Conservation (phyloP, 2,329 filamentous ascomycete species). For the Xylaria sp. region DNA sequence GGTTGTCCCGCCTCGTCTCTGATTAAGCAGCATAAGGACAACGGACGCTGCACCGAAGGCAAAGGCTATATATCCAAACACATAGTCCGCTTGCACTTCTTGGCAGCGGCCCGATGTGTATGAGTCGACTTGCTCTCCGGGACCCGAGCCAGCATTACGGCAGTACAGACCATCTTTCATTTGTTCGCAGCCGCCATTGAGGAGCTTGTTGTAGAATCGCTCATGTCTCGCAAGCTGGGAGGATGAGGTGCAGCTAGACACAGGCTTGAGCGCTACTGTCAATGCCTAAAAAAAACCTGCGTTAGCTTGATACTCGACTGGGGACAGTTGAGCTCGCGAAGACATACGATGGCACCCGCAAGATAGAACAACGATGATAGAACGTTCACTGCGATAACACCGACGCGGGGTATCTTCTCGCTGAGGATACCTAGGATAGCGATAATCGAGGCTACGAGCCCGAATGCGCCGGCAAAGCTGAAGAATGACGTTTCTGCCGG, state of each 20-base stretch:
- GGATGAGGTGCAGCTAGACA: slow-evolving; percentile 45
- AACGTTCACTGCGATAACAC: slow-evolving; percentile 44
- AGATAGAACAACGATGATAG: slow-evolving; percentile 49
- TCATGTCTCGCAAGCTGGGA: background rate
- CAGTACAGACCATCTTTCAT: slow-evolving; percentile 23
- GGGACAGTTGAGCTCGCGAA: background rate
- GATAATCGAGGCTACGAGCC: slow-evolving; percentile 46
- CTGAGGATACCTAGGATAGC: slow-evolving; percentile 45
- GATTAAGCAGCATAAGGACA: slow-evolving; percentile 37
- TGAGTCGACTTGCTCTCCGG: slow-evolving; percentile 2
- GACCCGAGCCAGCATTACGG: slow-evolving; percentile 35
- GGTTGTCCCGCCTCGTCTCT: slow-evolving; percentile 36
- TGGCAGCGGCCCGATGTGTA: slow-evolving; percentile 42
- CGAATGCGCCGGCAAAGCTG: slow-evolving; percentile 49
- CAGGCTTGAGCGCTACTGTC: slow-evolving; percentile 47
- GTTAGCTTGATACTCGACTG: background rate
- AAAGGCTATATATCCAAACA: slow-evolving; percentile 47
- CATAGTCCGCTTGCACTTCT: slow-evolving; percentile 46
- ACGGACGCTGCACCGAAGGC: slow-evolving; percentile 42
- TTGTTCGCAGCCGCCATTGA: slow-evolving; percentile 47
- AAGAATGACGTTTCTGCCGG: slow-evolving; percentile 49
- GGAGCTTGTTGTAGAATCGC: slow-evolving; percentile 44
- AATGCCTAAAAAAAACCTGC: slow-evolving; percentile 41
- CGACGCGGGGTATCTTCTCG: slow-evolving; percentile 45
- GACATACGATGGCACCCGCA: slow-evolving; percentile 49